Evolutionary conservation across 768 basidiomycete species (phyloP), one percentile per base, ranked within the genome.

Genomic region (Lepiota venenata): DNA sequence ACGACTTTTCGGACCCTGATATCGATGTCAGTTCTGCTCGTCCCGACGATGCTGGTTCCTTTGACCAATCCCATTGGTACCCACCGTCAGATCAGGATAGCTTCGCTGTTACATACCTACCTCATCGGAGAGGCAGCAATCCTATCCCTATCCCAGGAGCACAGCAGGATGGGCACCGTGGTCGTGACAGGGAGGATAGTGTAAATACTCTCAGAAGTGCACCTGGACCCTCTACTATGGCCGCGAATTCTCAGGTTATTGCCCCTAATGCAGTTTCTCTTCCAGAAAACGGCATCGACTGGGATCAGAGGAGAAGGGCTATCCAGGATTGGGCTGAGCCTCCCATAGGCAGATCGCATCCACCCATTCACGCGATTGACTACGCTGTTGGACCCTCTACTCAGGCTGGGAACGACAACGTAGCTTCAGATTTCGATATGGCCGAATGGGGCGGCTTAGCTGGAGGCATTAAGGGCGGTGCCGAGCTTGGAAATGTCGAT

Each of bases 121-220:
- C 54, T 7, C 57, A 60, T 38, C 74, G 83, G 52, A 73, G 80
- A 55, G 81, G 81, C 11, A 87, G 84, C 60, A 61, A 80, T 14
- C 84, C 86, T n/a, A 79, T 85, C 70, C 74, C 76, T 39, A 84
- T 85, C 11, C 79, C 83, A 15, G 75, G 72, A 15, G 62, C 66
- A 3, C 59, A 58, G 22, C 59, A 56, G 9, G 58, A 66, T 27
- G 61, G 48, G 47, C 54, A 50, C 2, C 60, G 64, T 35, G 62
- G 66, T 45, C 74, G 81, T 32, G 76, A 80, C 52, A 73, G 82
- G 41, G 86, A 86, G 62, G 79, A 77, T 53, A 84, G 81, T 61
- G 63, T 81, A 35, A 72, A 75, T 38, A 85, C 83, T 10, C 51
- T 60, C 51, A 40, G 47, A 56, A 55, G 51, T 32, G 36, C 41